Percentiles rank a stretch among this genome's conserved stretches.
Conservation (phyloP, 164 flowering plant genomes). For the Vitis amurensis region DNA sequence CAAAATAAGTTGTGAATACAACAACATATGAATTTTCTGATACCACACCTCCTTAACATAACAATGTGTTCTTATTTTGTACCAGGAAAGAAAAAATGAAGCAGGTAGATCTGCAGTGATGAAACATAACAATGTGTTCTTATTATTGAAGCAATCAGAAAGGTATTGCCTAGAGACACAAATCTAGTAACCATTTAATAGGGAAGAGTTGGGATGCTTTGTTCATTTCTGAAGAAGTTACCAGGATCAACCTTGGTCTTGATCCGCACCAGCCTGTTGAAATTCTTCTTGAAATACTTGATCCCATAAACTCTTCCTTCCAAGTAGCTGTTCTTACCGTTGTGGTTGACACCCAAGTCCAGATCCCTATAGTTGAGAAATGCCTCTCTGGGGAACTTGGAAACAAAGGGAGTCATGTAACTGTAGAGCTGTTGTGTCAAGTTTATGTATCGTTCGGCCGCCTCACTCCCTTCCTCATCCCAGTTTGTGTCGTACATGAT, state of each 20-base stretch:
- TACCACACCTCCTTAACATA: no score
- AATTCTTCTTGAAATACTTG: constrained; percentile 29
- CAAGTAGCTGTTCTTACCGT: constrained; percentile 9
- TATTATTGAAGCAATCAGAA: no score
- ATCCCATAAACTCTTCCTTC: constrained; percentile 24
- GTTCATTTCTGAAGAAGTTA: constrained; percentile 30
- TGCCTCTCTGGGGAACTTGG: constrained; percentile 28
- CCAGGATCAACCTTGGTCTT: constrained; percentile 29
- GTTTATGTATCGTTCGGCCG: neutral
- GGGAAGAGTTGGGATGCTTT: constrained; percentile 18
- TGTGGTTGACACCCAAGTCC: constrained; percentile 22
- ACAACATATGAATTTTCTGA: no score
- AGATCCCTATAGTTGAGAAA: constrained; percentile 35
- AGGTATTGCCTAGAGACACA: no score
- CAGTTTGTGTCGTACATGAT: constrained; percentile 19
- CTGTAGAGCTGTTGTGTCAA: constrained; percentile 25
- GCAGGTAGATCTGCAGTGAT: no score
- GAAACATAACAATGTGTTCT: no score
- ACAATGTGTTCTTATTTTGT: no score
- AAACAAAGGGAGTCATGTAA: constrained; percentile 27
- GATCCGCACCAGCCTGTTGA: constrained; percentile 20
- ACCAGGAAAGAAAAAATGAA: no score
- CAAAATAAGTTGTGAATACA: no score
- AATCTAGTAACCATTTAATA: no score
- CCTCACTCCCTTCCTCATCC: constrained; percentile 10